Percentiles rank a stretch among this genome's conserved stretches.
Conservation (phyloP, 1,284 basidiomycete species). For the Pseudozyma tsukubaensis region DNA sequence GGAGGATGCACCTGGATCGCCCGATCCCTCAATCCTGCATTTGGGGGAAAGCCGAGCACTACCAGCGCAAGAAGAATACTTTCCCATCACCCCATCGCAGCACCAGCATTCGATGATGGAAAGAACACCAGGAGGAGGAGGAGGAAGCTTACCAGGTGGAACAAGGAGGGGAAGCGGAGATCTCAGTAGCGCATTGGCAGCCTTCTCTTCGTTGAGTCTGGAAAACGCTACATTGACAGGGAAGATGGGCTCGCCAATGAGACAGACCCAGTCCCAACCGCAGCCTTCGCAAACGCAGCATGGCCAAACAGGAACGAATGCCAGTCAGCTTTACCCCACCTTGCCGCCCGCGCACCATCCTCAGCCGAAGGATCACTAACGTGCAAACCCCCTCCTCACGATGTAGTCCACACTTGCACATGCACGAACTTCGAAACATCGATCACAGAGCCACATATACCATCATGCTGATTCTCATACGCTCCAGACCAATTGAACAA, state of each 20-base stretch:
- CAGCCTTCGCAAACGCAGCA: no score
- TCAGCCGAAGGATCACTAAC: not conserved
- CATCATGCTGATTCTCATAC: not conserved
- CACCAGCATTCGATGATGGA: not conserved
- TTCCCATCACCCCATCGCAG: not conserved
- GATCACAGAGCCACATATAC: not conserved
- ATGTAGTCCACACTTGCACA: no score
- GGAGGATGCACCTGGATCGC: slow-evolving; percentile 29
- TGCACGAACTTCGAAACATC: no score
- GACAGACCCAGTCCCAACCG: not conserved
- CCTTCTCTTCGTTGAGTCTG: not conserved
- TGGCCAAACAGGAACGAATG: no score
- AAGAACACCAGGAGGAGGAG: slow-evolving; percentile 6
- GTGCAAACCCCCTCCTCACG: not conserved
- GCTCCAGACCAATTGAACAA: not conserved
- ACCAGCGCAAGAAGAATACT: not conserved
- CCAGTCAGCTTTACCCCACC: not conserved
- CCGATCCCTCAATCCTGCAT: slow-evolving; percentile 5
- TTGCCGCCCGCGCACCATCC: not conserved
- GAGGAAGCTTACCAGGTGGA: not conserved
- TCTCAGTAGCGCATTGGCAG: not conserved
- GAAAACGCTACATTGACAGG: slow-evolving; percentile 2
- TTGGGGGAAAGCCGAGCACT: not conserved
- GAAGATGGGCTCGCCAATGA: no score
- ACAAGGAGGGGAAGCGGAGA: not conserved